phyloP scores from a whole-genome alignment of 805 yeast genomes.

The Allodekkera sacchari region DNA sequence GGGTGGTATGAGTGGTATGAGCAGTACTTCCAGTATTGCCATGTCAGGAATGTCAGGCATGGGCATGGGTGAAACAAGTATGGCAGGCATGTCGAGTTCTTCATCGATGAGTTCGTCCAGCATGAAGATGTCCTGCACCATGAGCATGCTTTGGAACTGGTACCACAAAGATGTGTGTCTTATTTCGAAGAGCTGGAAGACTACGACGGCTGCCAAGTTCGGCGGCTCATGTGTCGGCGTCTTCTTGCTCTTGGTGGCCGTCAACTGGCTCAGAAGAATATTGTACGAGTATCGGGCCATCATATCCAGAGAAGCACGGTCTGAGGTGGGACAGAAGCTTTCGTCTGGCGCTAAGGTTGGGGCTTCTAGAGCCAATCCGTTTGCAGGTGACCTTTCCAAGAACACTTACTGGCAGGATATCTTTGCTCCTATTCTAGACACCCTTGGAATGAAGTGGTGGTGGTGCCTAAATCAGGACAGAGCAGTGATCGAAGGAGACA shows the following conservation, averaged over 20 bases:
- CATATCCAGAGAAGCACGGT: slow-evolving; percentile 3
- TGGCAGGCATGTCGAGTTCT: slow-evolving; percentile 2
- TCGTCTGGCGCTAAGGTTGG: slow-evolving; percentile 1
- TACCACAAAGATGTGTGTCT: slow-evolving; percentile 10
- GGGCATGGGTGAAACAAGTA: slow-evolving; percentile 1
- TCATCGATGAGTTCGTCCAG: slow-evolving; percentile 1
- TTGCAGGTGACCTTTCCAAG: not conserved
- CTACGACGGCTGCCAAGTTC: slow-evolving; percentile 9
- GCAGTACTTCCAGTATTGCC: too few species aligned
- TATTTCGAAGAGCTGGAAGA: slow-evolving; percentile 11
- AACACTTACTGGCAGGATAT: slow-evolving; percentile 3
- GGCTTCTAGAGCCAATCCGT: not conserved
- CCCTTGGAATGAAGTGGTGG: slow-evolving; percentile 11
- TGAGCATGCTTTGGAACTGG: slow-evolving; percentile 18
- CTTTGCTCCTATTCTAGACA: slow-evolving; percentile 7
- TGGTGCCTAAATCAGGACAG: slow-evolving; percentile 7
- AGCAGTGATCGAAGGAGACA: slow-evolving; percentile 7
- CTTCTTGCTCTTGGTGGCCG: slow-evolving; percentile 6
- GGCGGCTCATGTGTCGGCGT: slow-evolving; percentile 16
- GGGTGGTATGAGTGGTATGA: not conserved
- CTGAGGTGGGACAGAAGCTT: slow-evolving; percentile 4
- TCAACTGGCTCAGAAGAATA: slow-evolving; percentile 14
- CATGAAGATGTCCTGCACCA: slow-evolving; percentile 7
- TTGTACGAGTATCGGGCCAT: slow-evolving; percentile 7
- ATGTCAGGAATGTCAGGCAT: slow-evolving; percentile 1